These are phyloP conservation scores for Neurospora sublineolata DNA, from an alignment of 495 filamentous ascomycete species.

Conservation along the genomic window DNA sequence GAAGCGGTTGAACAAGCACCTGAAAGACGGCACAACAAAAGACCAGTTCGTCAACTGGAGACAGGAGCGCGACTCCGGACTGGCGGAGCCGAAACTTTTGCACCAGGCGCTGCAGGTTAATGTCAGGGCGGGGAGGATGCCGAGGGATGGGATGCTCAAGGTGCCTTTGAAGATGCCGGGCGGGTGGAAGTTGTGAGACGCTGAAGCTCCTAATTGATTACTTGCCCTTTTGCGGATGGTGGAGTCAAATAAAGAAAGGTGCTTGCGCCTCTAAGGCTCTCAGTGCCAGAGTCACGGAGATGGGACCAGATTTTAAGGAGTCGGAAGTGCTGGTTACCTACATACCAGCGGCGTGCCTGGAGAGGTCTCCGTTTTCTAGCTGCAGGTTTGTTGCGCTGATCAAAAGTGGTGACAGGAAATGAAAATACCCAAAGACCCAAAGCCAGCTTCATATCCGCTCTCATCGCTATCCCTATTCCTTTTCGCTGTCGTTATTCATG, in stretches of 20 bases:
- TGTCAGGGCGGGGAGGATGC: constrained; percentile 42
- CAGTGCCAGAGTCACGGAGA: background rate
- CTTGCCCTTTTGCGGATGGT: background rate
- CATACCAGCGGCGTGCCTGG: background rate
- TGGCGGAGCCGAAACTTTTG: constrained; percentile 41
- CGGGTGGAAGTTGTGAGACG: background rate
- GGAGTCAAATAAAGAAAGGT: background rate
- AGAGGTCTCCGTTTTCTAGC: background rate
- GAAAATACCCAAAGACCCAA: background rate
- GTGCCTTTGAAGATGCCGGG: constrained; percentile 23
- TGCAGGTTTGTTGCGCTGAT: background rate
- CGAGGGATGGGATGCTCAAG: constrained; percentile 31
- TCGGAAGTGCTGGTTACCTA: background rate
- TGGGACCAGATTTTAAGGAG: background rate
- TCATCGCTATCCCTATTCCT: background rate
- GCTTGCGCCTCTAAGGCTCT: background rate
- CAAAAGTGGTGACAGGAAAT: background rate
- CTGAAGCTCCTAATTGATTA: background rate
- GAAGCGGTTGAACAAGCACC: constrained; percentile 39
- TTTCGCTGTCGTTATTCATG: background rate
- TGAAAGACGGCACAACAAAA: constrained; percentile 28
- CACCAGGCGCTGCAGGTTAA: constrained; percentile 50
- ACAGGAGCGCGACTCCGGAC: constrained; percentile 31
- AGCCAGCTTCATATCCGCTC: background rate
- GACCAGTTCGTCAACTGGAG: constrained; percentile 40